phyloP scores from a whole-genome alignment of 2,329 filamentous ascomycete species.

The Drechslera avenae region DNA sequence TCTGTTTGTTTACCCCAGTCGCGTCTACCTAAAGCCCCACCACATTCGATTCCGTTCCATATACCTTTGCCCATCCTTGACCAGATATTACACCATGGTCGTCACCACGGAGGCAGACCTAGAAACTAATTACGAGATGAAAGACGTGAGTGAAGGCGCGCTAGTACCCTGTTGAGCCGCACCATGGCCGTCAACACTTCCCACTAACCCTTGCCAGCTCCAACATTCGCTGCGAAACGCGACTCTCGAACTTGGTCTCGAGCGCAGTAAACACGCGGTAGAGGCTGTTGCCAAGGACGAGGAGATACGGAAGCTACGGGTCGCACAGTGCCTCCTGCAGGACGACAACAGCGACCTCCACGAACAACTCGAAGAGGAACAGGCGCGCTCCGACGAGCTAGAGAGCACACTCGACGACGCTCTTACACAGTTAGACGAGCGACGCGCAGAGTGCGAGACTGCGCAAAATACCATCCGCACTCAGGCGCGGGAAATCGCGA shows the following conservation, averaged over 20 bases:
- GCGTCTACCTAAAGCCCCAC: conserved; percentile 34
- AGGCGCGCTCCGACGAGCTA: conserved; percentile 64
- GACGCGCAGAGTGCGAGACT: conserved; percentile 52
- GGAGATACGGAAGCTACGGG: conserved; percentile 68
- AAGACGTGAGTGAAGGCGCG: conserved; percentile 39
- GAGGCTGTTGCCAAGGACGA: conserved; percentile 76
- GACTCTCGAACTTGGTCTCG: conserved; percentile 71
- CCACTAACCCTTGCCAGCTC: conserved; percentile 41
- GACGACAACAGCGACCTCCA: conserved; percentile 74
- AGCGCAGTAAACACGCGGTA: conserved; percentile 66
- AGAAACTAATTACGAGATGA: conserved; percentile 38
- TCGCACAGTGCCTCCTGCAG: conserved; percentile 69
- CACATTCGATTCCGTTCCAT: conserved; percentile 11
- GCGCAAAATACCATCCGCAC: conserved; percentile 58
- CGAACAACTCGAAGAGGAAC: conserved; percentile 64
- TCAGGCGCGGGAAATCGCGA: conserved; percentile 61
- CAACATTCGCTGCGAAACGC: conserved; percentile 59
- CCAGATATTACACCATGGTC: conserved; percentile 34
- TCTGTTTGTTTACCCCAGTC: conserved; percentile 44
- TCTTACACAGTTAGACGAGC: conserved; percentile 53
- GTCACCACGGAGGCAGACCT: conserved; percentile 33
- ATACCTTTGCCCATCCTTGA: conserved; percentile 22
- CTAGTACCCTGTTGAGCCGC: conserved; percentile 1
- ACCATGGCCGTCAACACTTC: conserved; percentile 1
- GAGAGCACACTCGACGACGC: conserved; percentile 57